Conservation (phyloP, 441 rosid genomes). For the Bocquillonia castaneifolia region DNA sequence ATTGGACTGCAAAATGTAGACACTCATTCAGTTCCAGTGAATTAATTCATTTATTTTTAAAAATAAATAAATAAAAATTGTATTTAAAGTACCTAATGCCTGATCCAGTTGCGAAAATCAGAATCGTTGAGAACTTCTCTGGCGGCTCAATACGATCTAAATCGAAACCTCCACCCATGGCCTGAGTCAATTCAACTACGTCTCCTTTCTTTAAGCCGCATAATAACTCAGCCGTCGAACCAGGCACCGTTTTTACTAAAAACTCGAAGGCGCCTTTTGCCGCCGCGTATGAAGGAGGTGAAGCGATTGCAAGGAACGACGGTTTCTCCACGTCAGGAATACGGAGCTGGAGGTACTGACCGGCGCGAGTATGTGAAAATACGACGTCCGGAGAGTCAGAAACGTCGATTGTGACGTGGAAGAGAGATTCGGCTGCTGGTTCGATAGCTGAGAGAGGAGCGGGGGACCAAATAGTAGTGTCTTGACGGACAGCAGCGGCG, state of each 20-base stretch:
- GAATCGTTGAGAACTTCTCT: constrained; percentile 52
- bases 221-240: constrained; percentile 80
- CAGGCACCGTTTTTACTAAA: constrained; percentile 73
- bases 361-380: constrained; percentile 55
- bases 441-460: constrained; percentile 56
- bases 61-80: background rate
- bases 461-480: constrained; percentile 65
- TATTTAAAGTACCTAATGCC: constrained; percentile 62
- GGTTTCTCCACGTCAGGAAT: constrained; percentile 66
- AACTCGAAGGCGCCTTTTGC: constrained; percentile 67
- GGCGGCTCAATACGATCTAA: constrained; percentile 68
- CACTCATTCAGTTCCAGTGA: background rate
- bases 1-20: constrained; percentile 53
- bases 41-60: background rate
- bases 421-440: constrained; percentile 76
- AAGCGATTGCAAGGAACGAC: constrained; percentile 80
- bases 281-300: constrained; percentile 63
- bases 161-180: constrained; percentile 74
- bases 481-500: constrained; percentile 75
- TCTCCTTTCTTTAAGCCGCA: constrained; percentile 79
- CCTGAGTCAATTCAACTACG: constrained; percentile 71
- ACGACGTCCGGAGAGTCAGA: constrained; percentile 71
- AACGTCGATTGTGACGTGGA: constrained; percentile 69
- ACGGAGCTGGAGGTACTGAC: constrained; percentile 92
- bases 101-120: constrained; percentile 94